A percentile compares a stretch with the other conserved stretches of the same genome.
phyloP scores from a whole-genome alignment of 2,329 filamentous ascomycete genomes.

The Beauveria sp. region DNA sequence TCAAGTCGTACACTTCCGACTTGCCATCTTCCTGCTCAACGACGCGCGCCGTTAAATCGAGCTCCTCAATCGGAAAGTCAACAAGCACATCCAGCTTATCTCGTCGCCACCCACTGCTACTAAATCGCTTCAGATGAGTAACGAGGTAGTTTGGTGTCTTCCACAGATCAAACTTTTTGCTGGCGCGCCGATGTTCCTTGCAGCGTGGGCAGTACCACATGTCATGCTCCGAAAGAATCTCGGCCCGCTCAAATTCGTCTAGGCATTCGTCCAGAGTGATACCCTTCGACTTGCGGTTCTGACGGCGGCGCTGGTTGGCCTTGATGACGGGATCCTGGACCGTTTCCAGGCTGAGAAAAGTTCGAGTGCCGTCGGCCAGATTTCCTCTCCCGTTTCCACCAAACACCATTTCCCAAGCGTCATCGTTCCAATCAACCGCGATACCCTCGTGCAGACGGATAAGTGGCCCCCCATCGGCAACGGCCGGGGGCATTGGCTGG shows the following conservation, averaged over 20 bases:
- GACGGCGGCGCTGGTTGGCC: conserved; percentile 55
- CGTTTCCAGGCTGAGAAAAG: conserved; percentile 45
- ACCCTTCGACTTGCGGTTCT: conserved; percentile 49
- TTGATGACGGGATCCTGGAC: conserved; percentile 58
- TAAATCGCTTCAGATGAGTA: conserved; percentile 93
- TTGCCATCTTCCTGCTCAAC: conserved; percentile 75
- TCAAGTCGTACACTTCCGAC: conserved; percentile 80
- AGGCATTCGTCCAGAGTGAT: conserved; percentile 85
- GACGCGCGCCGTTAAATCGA: conserved; percentile 76
- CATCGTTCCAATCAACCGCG: conserved; percentile 74
- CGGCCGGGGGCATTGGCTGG: conserved; percentile 30
- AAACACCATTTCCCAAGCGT: conserved; percentile 67
- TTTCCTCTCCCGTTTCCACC: conserved; percentile 27
- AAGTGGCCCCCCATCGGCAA: conserved; percentile 48
- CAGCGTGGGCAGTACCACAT: conserved; percentile 97
- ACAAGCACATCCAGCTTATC: conserved; percentile 90
- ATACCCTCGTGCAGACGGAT: conserved; percentile 78
- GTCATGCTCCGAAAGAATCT: conserved; percentile 89
- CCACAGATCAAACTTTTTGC: conserved; percentile 98
- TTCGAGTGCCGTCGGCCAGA: conserved; percentile 50
- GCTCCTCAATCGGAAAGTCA: conserved; percentile 80
- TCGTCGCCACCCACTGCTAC: conserved; percentile 69
- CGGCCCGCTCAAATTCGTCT: conserved; percentile 88
- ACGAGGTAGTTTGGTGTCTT: conserved; percentile 92
- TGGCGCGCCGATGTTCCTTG: conserved; percentile 86